Percentiles rank a stretch among this genome's conserved stretches.
phyloP scores from a whole-genome alignment of 768 basidiomycete species.

The Scleroderma bovista region DNA sequence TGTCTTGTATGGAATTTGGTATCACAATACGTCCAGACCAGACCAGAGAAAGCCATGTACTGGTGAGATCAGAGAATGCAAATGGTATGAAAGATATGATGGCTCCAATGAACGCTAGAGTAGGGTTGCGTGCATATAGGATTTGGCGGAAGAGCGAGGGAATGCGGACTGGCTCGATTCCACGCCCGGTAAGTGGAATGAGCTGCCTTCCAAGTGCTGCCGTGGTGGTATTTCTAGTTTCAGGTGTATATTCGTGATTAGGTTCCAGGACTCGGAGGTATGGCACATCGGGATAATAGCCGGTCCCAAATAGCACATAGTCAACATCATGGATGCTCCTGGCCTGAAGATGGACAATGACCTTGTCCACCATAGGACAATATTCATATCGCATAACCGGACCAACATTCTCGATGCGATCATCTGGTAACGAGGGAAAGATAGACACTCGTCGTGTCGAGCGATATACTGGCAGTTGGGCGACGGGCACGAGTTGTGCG shows the following conservation, averaged over 20 bases:
- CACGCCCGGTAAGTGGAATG: conserved; percentile 24
- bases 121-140: conserved; percentile 41
- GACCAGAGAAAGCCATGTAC: conserved; percentile 42
- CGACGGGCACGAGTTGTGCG: conserved; percentile 37
- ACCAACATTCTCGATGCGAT: conserved; percentile 38
- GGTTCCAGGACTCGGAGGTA: conserved; percentile 33
- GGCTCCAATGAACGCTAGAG: conserved; percentile 43
- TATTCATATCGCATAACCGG: conserved; percentile 32
- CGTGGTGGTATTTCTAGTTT: not conserved
- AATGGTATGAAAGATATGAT: conserved; percentile 44
- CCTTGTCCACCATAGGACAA: conserved; percentile 15
- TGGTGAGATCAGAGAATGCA: conserved; percentile 42
- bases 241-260: not conserved
- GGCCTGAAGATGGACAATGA: conserved; percentile 34
- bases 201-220: conserved; percentile 4
- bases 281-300: conserved; percentile 38
- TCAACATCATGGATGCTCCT: conserved; percentile 37
- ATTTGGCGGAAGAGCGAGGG: conserved; percentile 41
- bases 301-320: conserved; percentile 41
- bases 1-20: conserved; percentile 28
- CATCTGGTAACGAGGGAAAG: conserved; percentile 39
- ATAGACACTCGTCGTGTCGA: conserved; percentile 40
- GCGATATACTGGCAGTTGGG: conserved; percentile 39
- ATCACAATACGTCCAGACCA: conserved; percentile 32
- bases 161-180: conserved; percentile 32